Evolutionary conservation across 1,284 basidiomycete genomes (phyloP).

Genomic region (Trichosporon sp.): DNA sequence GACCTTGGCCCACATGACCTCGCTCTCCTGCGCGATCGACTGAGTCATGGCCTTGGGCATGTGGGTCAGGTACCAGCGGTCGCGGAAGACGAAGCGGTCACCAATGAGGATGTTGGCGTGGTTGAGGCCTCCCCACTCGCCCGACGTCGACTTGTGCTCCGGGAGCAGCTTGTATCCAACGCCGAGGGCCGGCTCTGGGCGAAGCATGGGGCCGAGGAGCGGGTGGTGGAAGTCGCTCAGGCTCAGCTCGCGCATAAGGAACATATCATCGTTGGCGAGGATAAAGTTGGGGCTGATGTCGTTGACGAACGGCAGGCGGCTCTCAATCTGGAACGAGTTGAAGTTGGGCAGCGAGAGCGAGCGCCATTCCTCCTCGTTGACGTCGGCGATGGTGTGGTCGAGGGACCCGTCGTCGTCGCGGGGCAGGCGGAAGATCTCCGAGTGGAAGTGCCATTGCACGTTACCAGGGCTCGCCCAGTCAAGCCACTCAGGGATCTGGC

Average conservation of each 20-base stretch:
- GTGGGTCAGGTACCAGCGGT: slow-evolving; percentile 37
- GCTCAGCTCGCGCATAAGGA: slow-evolving; percentile 26
- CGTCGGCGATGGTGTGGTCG: neutral
- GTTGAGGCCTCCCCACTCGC: slow-evolving; percentile 42
- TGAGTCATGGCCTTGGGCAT: slow-evolving; percentile 33
- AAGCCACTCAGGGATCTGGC: slow-evolving; percentile 41
- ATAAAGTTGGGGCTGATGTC: slow-evolving; percentile 36
- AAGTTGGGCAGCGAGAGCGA: slow-evolving; percentile 31
- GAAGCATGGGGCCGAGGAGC: slow-evolving; percentile 30
- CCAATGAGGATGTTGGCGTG: slow-evolving; percentile 33
- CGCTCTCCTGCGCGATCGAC: slow-evolving; percentile 32
- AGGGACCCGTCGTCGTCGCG: slow-evolving; percentile 24
- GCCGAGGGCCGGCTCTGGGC: slow-evolving; percentile 28
- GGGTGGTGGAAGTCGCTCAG: slow-evolving; percentile 37
- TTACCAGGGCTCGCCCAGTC: slow-evolving; percentile 24
- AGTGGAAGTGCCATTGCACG: slow-evolving; percentile 39
- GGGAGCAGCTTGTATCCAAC: slow-evolving; percentile 23
- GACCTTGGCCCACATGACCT: slow-evolving; percentile 31
- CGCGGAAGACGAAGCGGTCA: slow-evolving; percentile 25
- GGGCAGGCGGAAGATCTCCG: slow-evolving; percentile 34
- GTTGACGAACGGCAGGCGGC: slow-evolving; percentile 28
- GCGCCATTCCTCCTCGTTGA: slow-evolving; percentile 32
- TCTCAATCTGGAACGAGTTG: slow-evolving; percentile 41
- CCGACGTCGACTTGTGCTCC: slow-evolving; percentile 23
- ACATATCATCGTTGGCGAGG: slow-evolving; percentile 45